A percentile compares a stretch with the other conserved stretches of the same genome.
Evolutionary conservation across 2,329 filamentous ascomycete species (phyloP).

Genomic region (Beauveria scarabaeidicola): DNA sequence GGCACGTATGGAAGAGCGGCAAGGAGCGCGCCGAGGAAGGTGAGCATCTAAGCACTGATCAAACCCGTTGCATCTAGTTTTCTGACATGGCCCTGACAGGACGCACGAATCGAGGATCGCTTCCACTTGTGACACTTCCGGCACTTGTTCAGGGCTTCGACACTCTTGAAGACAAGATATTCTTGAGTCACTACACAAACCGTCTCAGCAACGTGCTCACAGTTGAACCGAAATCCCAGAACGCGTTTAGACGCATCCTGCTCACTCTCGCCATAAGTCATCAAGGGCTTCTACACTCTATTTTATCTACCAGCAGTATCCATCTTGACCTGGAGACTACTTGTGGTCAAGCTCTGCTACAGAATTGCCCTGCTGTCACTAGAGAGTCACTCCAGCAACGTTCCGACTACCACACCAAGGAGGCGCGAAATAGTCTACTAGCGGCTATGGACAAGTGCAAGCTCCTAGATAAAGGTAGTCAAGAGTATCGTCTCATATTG

Average conservation of each 20-base stretch:
- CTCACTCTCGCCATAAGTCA: constrained; percentile 74
- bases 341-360: constrained; percentile 45
- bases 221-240: constrained; percentile 69
- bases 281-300: constrained; percentile 80
- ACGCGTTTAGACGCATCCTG: constrained; percentile 78
- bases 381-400: constrained; percentile 39
- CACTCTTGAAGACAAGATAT: constrained; percentile 66
- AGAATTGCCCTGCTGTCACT: constrained; percentile 39
- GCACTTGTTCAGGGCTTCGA: constrained; percentile 75
- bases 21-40: constrained; percentile 66
- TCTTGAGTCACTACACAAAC: constrained; percentile 76
- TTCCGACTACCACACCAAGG: constrained; percentile 46
- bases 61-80: background rate
- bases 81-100: constrained; percentile 28
- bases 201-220: constrained; percentile 74
- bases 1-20: constrained; percentile 80
- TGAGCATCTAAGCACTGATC: constrained; percentile 23
- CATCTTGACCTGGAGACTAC: constrained; percentile 57
- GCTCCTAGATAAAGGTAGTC: constrained; percentile 33
- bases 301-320: constrained; percentile 73
- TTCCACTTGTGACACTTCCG: constrained; percentile 49
- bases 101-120: constrained; percentile 37
- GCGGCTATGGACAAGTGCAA: constrained; percentile 34
- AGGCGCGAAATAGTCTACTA: constrained; percentile 45
- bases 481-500: constrained; percentile 37